Conservation (phyloP, 192 early-diverging fungal genomes). For the Gonapodya prolifera region DNA sequence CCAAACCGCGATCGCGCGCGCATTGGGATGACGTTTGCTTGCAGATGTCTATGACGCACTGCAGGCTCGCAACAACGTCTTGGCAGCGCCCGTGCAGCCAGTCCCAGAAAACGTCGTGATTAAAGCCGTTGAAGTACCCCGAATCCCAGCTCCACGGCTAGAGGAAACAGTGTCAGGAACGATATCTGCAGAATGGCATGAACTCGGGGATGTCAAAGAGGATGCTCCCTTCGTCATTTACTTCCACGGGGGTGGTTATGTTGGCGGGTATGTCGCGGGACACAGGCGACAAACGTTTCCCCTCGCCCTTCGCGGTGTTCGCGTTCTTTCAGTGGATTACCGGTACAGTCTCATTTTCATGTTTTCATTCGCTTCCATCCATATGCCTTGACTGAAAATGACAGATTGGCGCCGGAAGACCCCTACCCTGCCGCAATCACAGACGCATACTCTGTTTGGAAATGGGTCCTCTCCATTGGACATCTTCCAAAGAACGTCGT, state of each 20-base stretch:
- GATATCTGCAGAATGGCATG: neutral
- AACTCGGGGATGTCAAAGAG: neutral
- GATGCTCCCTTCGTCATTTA: neutral
- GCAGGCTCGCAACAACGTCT: neutral
- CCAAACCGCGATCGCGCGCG: no score
- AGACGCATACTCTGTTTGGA: neutral
- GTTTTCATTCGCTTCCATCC: neutral
- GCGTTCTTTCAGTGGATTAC: constrained; percentile 1
- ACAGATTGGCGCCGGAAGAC: neutral
- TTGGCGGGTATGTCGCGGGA: neutral
- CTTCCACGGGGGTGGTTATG: neutral
- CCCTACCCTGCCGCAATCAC: neutral
- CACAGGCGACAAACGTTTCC: neutral
- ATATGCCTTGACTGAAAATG: neutral
- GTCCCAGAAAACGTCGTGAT: neutral
- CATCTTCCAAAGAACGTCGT: neutral
- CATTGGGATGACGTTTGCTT: no score
- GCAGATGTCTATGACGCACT: neutral
- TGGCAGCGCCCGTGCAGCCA: neutral
- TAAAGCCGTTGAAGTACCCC: neutral
- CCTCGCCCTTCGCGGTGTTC: neutral
- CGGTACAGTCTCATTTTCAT: neutral
- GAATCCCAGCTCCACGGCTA: neutral
- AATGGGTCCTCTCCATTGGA: neutral
- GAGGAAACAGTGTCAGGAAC: neutral